A percentile compares a stretch with the other conserved stretches of the same genome.
These are phyloP conservation scores for Ganoderma boninense DNA, from an alignment of 1,284 basidiomycete genomes.

Conservation along the genomic window DNA sequence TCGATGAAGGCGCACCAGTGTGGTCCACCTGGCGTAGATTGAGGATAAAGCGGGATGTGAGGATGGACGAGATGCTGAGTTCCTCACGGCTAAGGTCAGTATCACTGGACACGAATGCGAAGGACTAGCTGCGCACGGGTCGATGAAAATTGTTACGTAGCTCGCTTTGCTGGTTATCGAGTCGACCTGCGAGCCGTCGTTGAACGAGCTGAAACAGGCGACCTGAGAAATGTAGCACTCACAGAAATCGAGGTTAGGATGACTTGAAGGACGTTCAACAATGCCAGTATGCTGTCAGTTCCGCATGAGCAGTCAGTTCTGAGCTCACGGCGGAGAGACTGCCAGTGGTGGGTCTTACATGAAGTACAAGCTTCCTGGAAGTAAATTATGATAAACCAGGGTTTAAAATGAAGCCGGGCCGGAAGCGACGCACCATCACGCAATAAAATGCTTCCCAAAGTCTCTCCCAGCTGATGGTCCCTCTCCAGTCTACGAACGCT, in stretches of 20 bases:
- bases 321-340: background rate
- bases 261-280: background rate
- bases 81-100: background rate
- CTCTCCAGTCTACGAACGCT: background rate
- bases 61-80: slow-evolving; percentile 1
- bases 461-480: background rate
- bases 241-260: background rate
- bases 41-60: slow-evolving; percentile 2
- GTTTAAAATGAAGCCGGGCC: too few relatives aligned
- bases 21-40: background rate
- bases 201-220: background rate
- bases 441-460: background rate
- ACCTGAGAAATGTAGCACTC: background rate
- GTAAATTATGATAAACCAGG: background rate
- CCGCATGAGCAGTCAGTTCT: background rate
- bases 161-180: slow-evolving; percentile 3
- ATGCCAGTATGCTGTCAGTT: background rate
- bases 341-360: background rate
- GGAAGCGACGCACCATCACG: background rate
- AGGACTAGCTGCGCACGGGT: background rate
- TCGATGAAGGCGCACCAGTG: background rate
- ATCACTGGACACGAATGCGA: background rate
- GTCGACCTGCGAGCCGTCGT: background rate
- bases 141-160: background rate
- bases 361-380: background rate